A percentile compares a stretch with the other conserved stretches of the same genome.
Evolutionary conservation across 495 filamentous ascomycete genomes (phyloP).

Genomic region (Penicillium subrubescens): DNA sequence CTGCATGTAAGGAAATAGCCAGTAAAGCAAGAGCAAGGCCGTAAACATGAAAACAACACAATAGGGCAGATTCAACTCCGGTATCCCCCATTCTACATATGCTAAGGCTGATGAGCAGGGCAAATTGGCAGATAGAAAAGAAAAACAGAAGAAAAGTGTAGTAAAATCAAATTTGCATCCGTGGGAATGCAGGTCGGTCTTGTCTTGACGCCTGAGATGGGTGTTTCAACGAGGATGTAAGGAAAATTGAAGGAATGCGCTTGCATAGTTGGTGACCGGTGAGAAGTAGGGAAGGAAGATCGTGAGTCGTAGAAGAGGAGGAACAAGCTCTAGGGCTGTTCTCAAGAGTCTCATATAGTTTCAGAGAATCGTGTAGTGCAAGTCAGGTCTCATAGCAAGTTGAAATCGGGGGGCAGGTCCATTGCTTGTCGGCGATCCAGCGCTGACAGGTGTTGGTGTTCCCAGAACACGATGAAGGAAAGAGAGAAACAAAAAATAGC

Average conservation of each 20-base stretch:
- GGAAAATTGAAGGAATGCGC: background rate
- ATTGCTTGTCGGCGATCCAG: conserved; percentile 18
- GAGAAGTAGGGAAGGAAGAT: background rate
- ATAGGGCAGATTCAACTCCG: conserved; percentile 15
- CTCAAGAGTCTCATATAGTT: background rate
- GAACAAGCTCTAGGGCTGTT: background rate
- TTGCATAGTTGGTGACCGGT: background rate
- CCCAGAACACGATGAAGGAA: conserved; percentile 4
- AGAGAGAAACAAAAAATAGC: background rate
- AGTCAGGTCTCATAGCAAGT: conserved; percentile 5
- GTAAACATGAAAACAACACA: background rate
- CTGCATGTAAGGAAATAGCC: background rate
- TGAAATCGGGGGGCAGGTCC: background rate
- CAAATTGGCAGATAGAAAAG: background rate
- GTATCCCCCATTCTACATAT: conserved; percentile 21
- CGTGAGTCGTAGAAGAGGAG: background rate
- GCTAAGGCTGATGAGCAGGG: conserved; percentile 3
- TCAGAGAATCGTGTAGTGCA: conserved; percentile 1
- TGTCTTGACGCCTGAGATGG: conserved; percentile 9
- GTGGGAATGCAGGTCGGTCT: conserved; percentile 8
- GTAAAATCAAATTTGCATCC: conserved; percentile 8
- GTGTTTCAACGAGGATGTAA: background rate
- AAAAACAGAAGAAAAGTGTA: background rate
- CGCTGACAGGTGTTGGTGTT: conserved; percentile 16
- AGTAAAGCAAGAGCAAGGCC: background rate